Conservation (phyloP, 345 rosid species). For the Salix viminalis region DNA sequence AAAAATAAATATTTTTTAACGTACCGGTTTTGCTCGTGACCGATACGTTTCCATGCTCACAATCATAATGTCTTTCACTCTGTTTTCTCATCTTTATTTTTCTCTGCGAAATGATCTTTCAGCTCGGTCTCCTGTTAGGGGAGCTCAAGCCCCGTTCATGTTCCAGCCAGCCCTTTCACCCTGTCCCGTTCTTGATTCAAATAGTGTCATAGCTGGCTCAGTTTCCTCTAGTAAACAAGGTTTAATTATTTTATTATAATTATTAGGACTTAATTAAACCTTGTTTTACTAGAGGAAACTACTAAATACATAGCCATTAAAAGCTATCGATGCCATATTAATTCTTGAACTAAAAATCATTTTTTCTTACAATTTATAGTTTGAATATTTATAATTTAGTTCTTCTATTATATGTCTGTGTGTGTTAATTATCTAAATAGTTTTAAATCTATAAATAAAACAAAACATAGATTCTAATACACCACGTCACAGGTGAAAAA, state of each 20-base stretch:
- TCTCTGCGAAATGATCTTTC: not conserved
- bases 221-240: no score
- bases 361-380: not conserved
- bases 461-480: no score
- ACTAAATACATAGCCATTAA: no score
- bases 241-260: no score
- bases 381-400: not conserved
- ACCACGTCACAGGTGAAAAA: no score
- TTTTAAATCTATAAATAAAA: no score
- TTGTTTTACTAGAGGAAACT: no score
- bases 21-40: constrained; percentile 34
- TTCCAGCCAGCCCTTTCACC: constrained; percentile 9
- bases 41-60: constrained; percentile 31
- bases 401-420: no score
- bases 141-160: constrained; percentile 27
- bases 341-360: not conserved
- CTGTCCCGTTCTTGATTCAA: constrained; percentile 12
- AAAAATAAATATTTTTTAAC: constrained; percentile 4
- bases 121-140: constrained; percentile 19
- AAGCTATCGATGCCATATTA: not conserved
- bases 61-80: not conserved
- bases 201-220: not conserved
- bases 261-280: no score
- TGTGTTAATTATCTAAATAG: no score
- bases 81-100: accelerated